Evolutionary conservation across 805 yeast genomes (phyloP).

Genomic region (Candida corydali): DNA sequence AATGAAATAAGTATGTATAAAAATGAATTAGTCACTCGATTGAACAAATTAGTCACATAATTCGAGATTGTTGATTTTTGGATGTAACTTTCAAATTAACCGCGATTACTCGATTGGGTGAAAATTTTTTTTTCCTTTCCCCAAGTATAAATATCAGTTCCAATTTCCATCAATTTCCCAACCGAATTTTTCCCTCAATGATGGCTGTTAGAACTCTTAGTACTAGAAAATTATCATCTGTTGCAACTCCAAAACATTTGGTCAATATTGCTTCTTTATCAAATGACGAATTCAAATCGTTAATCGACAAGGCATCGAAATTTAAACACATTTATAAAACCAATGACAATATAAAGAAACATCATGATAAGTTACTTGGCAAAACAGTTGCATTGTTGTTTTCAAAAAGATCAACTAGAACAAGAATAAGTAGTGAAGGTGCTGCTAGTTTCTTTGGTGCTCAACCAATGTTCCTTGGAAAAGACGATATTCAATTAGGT

Average conservation of each 20-base stretch:
- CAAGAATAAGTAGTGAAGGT: constrained; percentile 91
- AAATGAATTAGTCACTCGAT: background rate
- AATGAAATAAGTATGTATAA: background rate
- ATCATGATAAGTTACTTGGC: constrained; percentile 61
- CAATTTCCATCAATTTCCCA: background rate
- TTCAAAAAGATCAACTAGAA: constrained; percentile 90
- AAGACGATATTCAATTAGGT: constrained; percentile 94
- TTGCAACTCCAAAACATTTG: constrained; percentile 56
- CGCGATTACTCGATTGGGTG: constrained; percentile 7
- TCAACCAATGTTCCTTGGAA: constrained; percentile 94
- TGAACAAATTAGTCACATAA: constrained; percentile 2
- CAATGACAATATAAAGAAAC: constrained; percentile 22
- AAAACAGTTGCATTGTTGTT: constrained; percentile 80
- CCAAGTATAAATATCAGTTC: background rate
- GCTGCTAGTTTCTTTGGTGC: constrained; percentile 93
- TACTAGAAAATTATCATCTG: constrained; percentile 7
- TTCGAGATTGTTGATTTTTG: background rate
- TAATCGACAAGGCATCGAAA: constrained; percentile 69
- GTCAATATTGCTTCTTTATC: constrained; percentile 77
- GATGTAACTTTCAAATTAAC: constrained; percentile 6
- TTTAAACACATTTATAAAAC: constrained; percentile 65
- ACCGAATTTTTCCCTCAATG: constrained; percentile 4
- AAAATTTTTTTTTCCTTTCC: constrained; percentile 6
- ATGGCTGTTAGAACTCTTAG: constrained; percentile 10
- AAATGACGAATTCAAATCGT: constrained; percentile 61